Base-by-base conservation (phyloP, 352 stramenopile species). In the Phytopythium montanum region DNA sequence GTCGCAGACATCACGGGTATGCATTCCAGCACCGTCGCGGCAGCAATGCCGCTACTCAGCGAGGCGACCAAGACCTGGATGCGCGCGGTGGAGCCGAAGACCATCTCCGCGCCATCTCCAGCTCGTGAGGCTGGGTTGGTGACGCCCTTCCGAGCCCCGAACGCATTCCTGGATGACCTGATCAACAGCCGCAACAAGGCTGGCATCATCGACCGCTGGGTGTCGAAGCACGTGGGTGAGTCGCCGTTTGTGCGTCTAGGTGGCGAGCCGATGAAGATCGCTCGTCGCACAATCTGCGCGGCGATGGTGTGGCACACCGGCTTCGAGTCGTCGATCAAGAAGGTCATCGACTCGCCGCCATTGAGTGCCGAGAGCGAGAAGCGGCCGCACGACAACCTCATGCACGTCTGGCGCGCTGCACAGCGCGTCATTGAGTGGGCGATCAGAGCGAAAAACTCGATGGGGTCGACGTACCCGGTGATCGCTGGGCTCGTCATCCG, bases 261-360 rank as follows among this genome's bases (percentile, higher is more conserved):
- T 53, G 86, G 88, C 9, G 81, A 93, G 50, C 73, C 87, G 9
- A 96, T 96, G 86, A 95, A 95, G 52, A 73, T 87, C n/a, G 88
- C 88, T 45, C 80, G 87, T 33, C 72, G 87, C 54, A 93, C 83
- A 0, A 81, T 95, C 50, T 92, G 84, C 56, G 88, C 87, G 46
- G 81, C 86, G 2, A 96, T 96, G 86, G 81, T 96, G 50, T 95
- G 87, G 86, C 88, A 96, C 67, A 94, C 73, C 23, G 87, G 87
- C 14, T 90, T 88, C 52, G 63, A 90, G 49, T 70, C 46, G 28
- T 76, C 65, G 42, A 79, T 92, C 42, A 80, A 78, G 31, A 81
- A 83, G 33, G 72, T 88, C 52, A 48, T 85, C 29, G 72, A 84
- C 1, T 80, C 79, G 56, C 56, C 57, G 21, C 64, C 86, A 19